Base-by-base conservation (phyloP, 768 basidiomycete species). In the Collybia sordida region DNA sequence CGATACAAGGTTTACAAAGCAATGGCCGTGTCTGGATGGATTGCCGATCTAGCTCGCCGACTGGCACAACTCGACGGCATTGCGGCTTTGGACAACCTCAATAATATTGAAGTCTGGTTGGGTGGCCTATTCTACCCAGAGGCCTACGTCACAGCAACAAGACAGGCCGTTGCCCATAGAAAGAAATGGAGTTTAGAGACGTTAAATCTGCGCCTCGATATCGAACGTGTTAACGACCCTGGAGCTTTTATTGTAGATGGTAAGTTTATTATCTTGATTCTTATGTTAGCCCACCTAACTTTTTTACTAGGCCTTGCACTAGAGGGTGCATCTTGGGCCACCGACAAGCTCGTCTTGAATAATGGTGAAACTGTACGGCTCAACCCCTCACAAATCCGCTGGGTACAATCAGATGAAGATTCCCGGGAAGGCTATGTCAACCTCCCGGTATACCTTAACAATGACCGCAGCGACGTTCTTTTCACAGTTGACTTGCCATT, bases 121-220 rank as follows among this genome's bases (percentile, higher is more conserved):
- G 94, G 96, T 19, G 90, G 92, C 0, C 68, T 99, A 49, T 98
- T 98, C 79, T 94, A 90, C 80, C 97, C 96, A 0, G 92, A 95
- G 62, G 95, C 94, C 3, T 98, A 93, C 64, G 80, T 98, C 59
- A 98, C 96, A 0, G 96, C 96, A 1, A 95, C 93, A 2, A 80
- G 96, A 44, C 96, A 99, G 67, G 85, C 91, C n/a, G 90, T 94
- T 4, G 97, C 96, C 2, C 95, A 98, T 64, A 78, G 85, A 48
- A 93, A 88, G 71, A 84, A 85, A 56, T 92, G 91, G 88, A 95
- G 93, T 67, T 70, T 99, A 54, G 96, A 99, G 68, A 93, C 91
- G 6, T 65, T 98, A 59, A 74, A 81, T 49, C 68, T 98, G 31
- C 72, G 85, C 49, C 73, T 99, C 18, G 92, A 92, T 48, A 81